Evolutionary conservation across 306 rosid genomes (phyloP).

Genomic region (Sindora glabra): DNA sequence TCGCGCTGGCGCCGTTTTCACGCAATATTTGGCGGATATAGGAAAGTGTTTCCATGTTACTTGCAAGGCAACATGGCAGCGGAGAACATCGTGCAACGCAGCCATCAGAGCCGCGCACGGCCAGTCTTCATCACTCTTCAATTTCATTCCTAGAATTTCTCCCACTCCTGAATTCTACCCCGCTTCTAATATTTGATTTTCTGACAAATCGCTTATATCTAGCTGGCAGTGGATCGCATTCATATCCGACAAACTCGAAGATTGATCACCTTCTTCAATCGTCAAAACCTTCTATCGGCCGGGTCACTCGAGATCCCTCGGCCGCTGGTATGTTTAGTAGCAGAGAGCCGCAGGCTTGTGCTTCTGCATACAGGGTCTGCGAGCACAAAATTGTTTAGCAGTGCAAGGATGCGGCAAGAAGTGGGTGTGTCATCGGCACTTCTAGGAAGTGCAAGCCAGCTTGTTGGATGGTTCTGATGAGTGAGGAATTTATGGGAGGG

Average conservation of each 20-base stretch:
- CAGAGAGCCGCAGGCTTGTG: constrained; percentile 61
- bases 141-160: neutral
- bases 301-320: too few species aligned
- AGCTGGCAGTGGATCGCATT: constrained; percentile 19
- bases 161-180: neutral
- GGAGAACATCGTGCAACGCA: neutral
- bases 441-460: constrained; percentile 54
- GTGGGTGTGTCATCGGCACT: constrained; percentile 43
- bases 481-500: constrained; percentile 43
- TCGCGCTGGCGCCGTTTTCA: too few species aligned
- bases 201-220: too few species aligned
- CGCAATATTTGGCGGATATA: too few species aligned
- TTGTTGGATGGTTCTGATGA: constrained; percentile 58
- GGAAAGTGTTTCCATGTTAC: too few species aligned
- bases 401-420: constrained; percentile 71
- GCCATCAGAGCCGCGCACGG: neutral
- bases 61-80: neutral
- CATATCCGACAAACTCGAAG: constrained; percentile 23
- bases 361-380: constrained; percentile 40
- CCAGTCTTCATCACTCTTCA: neutral
- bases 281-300: constrained; percentile 44
- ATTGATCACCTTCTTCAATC: constrained; percentile 47
- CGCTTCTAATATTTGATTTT: too few species aligned
- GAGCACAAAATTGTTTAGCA: constrained; percentile 49
- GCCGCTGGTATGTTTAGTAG: too few species aligned